phyloP scores from a whole-genome alignment of 2,329 filamentous ascomycete species.

The Hymenotorrendiella dingleyae region DNA sequence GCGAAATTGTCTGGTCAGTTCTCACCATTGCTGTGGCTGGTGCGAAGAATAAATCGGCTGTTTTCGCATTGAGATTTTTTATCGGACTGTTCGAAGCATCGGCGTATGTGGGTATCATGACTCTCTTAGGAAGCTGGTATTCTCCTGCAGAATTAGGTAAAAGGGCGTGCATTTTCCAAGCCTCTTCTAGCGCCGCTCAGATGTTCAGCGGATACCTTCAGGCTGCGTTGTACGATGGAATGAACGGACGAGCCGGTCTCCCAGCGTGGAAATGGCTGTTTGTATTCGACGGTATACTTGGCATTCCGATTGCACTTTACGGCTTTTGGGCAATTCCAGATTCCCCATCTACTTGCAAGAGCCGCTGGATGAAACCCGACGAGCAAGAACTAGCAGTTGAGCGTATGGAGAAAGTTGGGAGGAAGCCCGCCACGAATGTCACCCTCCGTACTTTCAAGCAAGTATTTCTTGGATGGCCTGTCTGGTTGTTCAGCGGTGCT shows the following conservation, averaged over 20 bases:
- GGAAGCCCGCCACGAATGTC: neutral
- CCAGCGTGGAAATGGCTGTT: slow-evolving; percentile 46
- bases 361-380: neutral
- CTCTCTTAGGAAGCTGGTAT: slow-evolving; percentile 54
- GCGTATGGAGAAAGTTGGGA: neutral
- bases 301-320: neutral
- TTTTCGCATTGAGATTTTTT: slow-evolving; percentile 52
- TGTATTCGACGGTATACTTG: slow-evolving; percentile 3
- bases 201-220: slow-evolving; percentile 59
- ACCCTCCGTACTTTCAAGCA: neutral
- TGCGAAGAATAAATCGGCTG: slow-evolving; percentile 42
- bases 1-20: slow-evolving; percentile 47
- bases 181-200: slow-evolving; percentile 49
- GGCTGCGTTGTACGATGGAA: slow-evolving; percentile 27
- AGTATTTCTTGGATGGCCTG: neutral
- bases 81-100: slow-evolving; percentile 46
- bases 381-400: neutral
- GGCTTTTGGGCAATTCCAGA: neutral
- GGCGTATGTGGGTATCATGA: slow-evolving; percentile 44
- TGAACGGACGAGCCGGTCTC: slow-evolving; percentile 38
- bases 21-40: slow-evolving; percentile 35
- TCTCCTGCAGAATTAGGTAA: slow-evolving; percentile 49
- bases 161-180: slow-evolving; percentile 52
- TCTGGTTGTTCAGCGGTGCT: neutral
- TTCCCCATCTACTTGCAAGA: neutral